phyloP scores from a whole-genome alignment of 805 yeast species.

The Zygosaccharomyces bisporus region DNA sequence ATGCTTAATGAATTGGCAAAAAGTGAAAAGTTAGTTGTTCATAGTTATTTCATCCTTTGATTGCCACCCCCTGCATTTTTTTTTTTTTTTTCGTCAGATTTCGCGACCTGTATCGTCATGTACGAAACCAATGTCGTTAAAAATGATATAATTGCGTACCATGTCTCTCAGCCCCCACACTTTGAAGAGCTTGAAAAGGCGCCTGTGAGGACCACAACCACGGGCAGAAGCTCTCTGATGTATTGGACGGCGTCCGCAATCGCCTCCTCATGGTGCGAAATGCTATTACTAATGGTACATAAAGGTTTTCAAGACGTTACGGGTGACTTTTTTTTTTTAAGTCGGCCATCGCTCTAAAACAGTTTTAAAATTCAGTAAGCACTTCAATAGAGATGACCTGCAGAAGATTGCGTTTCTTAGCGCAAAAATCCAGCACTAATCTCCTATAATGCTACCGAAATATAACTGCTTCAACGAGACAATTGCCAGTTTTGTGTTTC shows the following conservation, averaged over 20 bases:
- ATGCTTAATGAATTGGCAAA: background rate
- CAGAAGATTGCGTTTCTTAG: constrained; percentile 4
- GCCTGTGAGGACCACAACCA: constrained; percentile 1
- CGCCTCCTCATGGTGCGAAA: constrained; percentile 1
- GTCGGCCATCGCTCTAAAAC: constrained; percentile 7
- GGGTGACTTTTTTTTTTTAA: background rate
- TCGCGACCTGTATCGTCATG: background rate
- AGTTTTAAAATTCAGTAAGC: constrained; percentile 4
- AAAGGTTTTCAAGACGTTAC: constrained; percentile 1
- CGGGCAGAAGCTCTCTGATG: background rate
- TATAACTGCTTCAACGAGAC: constrained; percentile 14
- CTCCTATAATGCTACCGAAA: constrained; percentile 16
- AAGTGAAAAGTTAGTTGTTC: constrained; percentile 1
- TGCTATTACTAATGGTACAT: constrained; percentile 9
- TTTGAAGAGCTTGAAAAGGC: background rate
- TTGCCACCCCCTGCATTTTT: constrained; percentile 10
- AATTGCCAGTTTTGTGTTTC: too few species aligned
- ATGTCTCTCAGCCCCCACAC: too few species aligned
- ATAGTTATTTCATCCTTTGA: constrained; percentile 3
- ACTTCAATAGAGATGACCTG: constrained; percentile 21
- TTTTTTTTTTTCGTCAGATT: background rate
- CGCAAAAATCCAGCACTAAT: constrained; percentile 13
- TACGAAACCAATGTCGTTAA: background rate
- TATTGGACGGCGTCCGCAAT: constrained; percentile 2
- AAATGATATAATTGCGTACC: background rate